Evolutionary conservation across 176 grass and related monocot genomes (phyloP), one percentile per base, ranked within the genome.

Genomic region (Rhynchospora pubera): DNA sequence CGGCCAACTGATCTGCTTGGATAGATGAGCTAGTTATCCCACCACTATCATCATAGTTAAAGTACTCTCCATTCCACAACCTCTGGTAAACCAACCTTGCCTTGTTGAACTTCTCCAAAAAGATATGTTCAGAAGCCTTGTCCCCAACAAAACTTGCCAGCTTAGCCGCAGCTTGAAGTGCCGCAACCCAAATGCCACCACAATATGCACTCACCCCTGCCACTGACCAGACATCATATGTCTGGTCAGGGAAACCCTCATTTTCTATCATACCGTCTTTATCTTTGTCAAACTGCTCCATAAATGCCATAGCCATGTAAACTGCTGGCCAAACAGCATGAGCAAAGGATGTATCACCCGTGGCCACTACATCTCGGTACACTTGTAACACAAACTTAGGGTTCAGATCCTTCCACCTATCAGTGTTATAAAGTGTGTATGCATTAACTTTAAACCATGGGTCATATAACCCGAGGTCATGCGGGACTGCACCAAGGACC

Each of bases 241-340:
- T 98, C 45, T 94, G 96, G 88, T 94, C 92, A 8, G 96, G 92
- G 50, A 98, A 94, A 58, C 91, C 85, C 78, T 98, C 96, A 82
- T 98, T 98, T 90, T 98, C 96, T 85, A 98, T 94, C 92, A 98
- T 98, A 26, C 92, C 96, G 89, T 98, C 92, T 84, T 93, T 94
- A 90, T 98, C 96, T 75, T 91, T 98, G 61, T 94, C 96, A 82
- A 98, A 98, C 82, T 98, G 96, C 26, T 98, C 96, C 96, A 98
- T 98, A 83, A 93, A 98, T 26, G 96, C 96, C 92, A 98, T 91
- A 61, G 96, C 90, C 87, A 94, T 93, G 86, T 98, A 98, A 86
- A 98, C 89, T 64, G 95, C 90, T 72, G 96, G 96, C 96, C 96
- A 98, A 42, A 98, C 96, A 84, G 92, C 90, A 84, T 85, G 88